phyloP scores from a whole-genome alignment of 306 rosid genomes.

The Dalbergia oliveri region DNA sequence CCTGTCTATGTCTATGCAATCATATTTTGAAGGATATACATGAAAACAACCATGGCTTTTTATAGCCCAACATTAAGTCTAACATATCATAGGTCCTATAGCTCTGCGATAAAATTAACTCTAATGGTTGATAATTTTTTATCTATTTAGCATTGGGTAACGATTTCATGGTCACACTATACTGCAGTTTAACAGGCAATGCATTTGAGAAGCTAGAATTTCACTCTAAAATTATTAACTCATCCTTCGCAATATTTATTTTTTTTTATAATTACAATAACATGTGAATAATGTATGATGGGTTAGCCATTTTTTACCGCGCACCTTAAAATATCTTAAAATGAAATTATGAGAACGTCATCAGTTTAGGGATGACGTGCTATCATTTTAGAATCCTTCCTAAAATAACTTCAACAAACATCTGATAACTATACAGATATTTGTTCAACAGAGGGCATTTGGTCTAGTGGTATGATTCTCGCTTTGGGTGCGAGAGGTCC shows the following conservation, averaged over 20 bases:
- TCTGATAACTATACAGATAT: not conserved
- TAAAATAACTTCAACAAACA: not conserved
- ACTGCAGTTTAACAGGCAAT: not conserved
- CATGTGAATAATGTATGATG: not conserved
- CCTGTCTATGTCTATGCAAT: no score
- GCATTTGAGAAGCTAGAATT: not conserved
- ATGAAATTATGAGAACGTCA: not conserved
- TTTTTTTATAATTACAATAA: not conserved
- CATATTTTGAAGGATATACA: no score
- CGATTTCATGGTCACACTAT: not conserved
- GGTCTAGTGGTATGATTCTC: constrained; percentile 74
- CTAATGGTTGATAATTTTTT: not conserved
- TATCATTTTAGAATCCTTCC: not conserved
- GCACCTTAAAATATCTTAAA: not conserved
- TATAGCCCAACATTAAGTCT: no score
- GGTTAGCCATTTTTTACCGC: not conserved
- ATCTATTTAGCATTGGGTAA: not conserved
- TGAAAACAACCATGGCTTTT: no score
- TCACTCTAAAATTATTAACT: not conserved
- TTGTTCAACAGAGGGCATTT: constrained; percentile 49
- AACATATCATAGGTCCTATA: no score
- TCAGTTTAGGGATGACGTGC: not conserved
- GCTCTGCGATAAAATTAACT: no score
- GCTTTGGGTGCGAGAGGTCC: constrained; percentile 70
- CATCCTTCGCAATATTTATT: not conserved